A percentile compares a stretch with the other conserved stretches of the same genome.
phyloP scores from a whole-genome alignment of 768 basidiomycete genomes.

The Russula brevipes region DNA sequence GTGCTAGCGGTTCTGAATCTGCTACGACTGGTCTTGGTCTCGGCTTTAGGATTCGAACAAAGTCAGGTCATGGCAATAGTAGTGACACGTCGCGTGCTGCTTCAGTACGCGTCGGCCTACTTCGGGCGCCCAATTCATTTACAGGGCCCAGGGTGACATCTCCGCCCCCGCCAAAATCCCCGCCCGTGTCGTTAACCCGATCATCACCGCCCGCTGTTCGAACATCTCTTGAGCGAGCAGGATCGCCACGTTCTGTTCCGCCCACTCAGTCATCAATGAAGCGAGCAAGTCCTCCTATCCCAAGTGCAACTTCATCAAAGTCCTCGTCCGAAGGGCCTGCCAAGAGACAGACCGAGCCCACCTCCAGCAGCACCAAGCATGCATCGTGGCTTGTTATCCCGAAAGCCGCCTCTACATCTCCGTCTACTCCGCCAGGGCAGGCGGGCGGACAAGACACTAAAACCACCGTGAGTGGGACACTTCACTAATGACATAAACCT shows the following conservation, averaged over 20 bases:
- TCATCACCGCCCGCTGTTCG: slow-evolving; percentile 5
- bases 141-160: slow-evolving; percentile 4
- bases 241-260: neutral
- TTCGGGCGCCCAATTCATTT: slow-evolving; percentile 14
- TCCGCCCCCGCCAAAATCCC: slow-evolving; percentile 7
- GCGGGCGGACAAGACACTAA: slow-evolving; percentile 3
- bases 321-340: neutral
- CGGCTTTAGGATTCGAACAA: slow-evolving; percentile 20
- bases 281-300: slow-evolving; percentile 16
- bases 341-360: slow-evolving; percentile 4
- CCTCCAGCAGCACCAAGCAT: slow-evolving; percentile 8
- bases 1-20: slow-evolving; percentile 20
- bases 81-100: slow-evolving; percentile 15
- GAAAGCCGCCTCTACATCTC: neutral
- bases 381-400: slow-evolving; percentile 22
- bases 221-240: slow-evolving; percentile 10
- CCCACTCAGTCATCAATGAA: slow-evolving; percentile 10
- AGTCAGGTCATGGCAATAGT: neutral
- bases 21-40: slow-evolving; percentile 21
- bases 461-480: slow-evolving; percentile 1
- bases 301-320: neutral
- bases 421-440: neutral
- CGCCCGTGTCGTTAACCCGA: neutral
- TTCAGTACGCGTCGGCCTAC: slow-evolving; percentile 15
- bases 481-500: neutral